Evolutionary conservation across 1,284 basidiomycete species (phyloP).

Genomic region (Pyrrhoderma noxium): DNA sequence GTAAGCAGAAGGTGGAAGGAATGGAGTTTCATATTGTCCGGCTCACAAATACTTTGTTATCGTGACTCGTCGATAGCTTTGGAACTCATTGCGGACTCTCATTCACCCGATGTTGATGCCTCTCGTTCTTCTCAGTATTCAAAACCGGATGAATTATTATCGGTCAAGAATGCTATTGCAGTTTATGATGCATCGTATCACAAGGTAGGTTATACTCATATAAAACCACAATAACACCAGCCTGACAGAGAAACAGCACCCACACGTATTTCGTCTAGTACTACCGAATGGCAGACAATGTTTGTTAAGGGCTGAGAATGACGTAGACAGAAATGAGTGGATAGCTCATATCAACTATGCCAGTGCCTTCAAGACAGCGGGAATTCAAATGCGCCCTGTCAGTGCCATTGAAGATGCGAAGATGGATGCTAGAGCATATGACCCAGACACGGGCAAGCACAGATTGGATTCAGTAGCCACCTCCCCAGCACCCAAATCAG

Average conservation of each 20-base stretch:
- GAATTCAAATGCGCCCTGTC: conserved; percentile 75
- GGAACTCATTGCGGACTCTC: conserved; percentile 48
- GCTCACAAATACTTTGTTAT: conserved; percentile 88
- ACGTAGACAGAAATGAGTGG: conserved; percentile 86
- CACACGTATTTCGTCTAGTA: conserved; percentile 73
- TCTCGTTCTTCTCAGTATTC: conserved; percentile 54
- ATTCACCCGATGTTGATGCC: conserved; percentile 33
- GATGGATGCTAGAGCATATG: conserved; percentile 24
- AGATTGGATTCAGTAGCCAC: background rate
- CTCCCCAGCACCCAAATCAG: background rate
- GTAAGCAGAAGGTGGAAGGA: conserved; percentile 81
- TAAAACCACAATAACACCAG: too few relatives aligned
- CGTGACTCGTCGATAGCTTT: conserved; percentile 73
- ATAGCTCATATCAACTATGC: conserved; percentile 92
- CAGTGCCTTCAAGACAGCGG: conserved; percentile 81
- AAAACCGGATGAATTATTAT: conserved; percentile 83
- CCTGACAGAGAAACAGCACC: too few relatives aligned
- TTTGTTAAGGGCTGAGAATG: conserved; percentile 70
- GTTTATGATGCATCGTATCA: conserved; percentile 72
- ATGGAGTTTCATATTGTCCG: conserved; percentile 83
- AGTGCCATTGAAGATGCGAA: conserved; percentile 54
- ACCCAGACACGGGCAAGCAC: conserved; percentile 20
- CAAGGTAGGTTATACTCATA: conserved; percentile 44
- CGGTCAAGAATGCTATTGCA: conserved; percentile 73
- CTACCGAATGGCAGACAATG: conserved; percentile 74